A percentile compares a stretch with the other conserved stretches of the same genome.
These are phyloP conservation scores for Cercospora beticola DNA, from an alignment of 2,329 filamentous ascomycete genomes.

Conservation along the genomic window DNA sequence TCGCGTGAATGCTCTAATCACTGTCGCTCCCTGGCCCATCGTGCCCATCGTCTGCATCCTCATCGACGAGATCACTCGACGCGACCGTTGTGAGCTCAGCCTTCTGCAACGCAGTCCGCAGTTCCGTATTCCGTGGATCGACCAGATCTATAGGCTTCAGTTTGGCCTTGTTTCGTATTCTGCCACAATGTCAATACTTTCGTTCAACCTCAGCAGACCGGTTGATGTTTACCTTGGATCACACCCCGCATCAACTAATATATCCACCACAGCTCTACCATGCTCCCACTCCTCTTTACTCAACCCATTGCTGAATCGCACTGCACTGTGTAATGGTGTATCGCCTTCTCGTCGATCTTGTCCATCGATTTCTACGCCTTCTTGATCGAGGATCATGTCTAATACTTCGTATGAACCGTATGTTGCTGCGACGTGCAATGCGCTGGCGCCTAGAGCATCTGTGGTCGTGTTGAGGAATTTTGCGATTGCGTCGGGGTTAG, in stretches of 20 bases:
- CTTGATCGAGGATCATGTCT: constrained; percentile 78
- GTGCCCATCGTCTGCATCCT: constrained; percentile 46
- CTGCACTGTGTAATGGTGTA: constrained; percentile 75
- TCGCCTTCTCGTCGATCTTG: constrained; percentile 69
- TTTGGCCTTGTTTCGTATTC: constrained; percentile 69
- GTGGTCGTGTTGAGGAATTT: constrained; percentile 80
- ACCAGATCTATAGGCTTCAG: constrained; percentile 70
- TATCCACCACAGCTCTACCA: constrained; percentile 67
- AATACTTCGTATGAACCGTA: constrained; percentile 85
- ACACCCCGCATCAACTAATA: constrained; percentile 79
- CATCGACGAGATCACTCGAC: constrained; percentile 50
- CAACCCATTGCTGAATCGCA: constrained; percentile 73
- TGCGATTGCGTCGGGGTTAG: constrained; percentile 62
- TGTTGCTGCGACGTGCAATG: constrained; percentile 83
- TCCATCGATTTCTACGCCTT: constrained; percentile 81
- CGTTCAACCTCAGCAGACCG: background rate
- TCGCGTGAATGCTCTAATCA: constrained; percentile 33
- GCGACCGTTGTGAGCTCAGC: constrained; percentile 64
- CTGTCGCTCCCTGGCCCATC: constrained; percentile 50
- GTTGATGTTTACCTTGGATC: constrained; percentile 50
- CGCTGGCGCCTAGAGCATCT: constrained; percentile 82
- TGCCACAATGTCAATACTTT: constrained; percentile 16
- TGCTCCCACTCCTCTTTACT: constrained; percentile 62
- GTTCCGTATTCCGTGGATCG: constrained; percentile 65
- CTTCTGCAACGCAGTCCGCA: constrained; percentile 65